Evolutionary conservation across 2,329 filamentous ascomycete genomes (phyloP).

Genomic region (Cercospora sojina): DNA sequence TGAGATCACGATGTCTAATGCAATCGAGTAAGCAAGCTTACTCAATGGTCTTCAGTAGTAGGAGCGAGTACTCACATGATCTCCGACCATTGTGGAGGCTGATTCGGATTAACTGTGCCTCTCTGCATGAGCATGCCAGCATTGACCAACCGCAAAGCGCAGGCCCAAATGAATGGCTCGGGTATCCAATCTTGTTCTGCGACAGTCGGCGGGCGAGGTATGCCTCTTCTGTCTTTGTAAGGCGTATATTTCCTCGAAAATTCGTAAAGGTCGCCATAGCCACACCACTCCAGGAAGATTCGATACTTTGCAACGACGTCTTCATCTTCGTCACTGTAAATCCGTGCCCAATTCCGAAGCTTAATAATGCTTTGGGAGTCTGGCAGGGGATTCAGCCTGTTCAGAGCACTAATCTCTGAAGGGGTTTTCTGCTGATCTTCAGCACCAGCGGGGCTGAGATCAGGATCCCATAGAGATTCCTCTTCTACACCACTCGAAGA

Average conservation of each 20-base stretch:
- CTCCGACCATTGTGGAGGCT: constrained; percentile 52
- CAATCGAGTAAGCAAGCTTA: not conserved
- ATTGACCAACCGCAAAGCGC: constrained; percentile 1
- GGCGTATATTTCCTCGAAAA: constrained; percentile 2
- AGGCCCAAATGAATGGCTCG: constrained; percentile 15
- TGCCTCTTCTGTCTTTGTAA: not conserved
- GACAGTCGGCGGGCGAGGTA: not conserved
- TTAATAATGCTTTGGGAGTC: not conserved
- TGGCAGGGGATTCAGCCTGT: not conserved
- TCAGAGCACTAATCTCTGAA: constrained; percentile 6
- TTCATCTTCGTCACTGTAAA: not conserved
- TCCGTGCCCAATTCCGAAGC: constrained; percentile 6
- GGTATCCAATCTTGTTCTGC: constrained; percentile 7
- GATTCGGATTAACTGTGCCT: not conserved
- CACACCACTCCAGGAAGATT: constrained; percentile 12
- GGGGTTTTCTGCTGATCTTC: not conserved
- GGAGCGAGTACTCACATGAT: constrained; percentile 60
- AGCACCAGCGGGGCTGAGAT: not conserved
- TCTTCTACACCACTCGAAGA: not conserved
- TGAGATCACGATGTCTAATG: constrained; percentile 74
- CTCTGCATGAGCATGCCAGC: constrained; percentile 12
- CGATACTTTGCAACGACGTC: not conserved
- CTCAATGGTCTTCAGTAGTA: not conserved
- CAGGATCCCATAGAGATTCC: constrained; percentile 3
- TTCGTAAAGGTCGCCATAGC: constrained; percentile 3